phyloP scores from a whole-genome alignment of 768 basidiomycete genomes.

The Boletus speciosus region DNA sequence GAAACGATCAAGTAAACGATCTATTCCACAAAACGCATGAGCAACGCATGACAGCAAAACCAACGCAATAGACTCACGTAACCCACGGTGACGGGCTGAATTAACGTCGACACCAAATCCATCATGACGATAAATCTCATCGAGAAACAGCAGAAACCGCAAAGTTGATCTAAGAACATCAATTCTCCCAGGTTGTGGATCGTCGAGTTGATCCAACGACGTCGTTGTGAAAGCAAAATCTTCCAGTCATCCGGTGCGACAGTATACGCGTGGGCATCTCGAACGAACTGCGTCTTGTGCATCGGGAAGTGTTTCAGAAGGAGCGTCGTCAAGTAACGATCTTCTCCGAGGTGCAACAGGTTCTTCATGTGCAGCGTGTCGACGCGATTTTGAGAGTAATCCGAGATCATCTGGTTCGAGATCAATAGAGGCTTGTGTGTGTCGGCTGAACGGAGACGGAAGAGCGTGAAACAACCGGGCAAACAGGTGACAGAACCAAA shows the following conservation, averaged over 20 bases:
- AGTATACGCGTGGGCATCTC: conserved; percentile 91
- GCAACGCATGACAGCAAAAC: background rate
- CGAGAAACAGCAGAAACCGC: conserved; percentile 98
- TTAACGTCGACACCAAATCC: conserved; percentile 84
- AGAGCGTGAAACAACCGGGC: conserved; percentile 98
- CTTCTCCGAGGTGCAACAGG: conserved; percentile 94
- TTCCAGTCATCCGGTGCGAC: conserved; percentile 96
- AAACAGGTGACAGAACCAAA: conserved; percentile 99
- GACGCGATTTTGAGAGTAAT: conserved; percentile 94
- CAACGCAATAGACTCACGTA: conserved; percentile 60
- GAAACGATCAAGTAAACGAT: conserved; percentile 86
- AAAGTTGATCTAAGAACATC: conserved; percentile 85
- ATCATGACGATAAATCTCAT: conserved; percentile 99
- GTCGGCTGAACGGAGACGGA: conserved; percentile 91
- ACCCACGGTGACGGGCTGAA: conserved; percentile 81
- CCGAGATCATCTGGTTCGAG: conserved; percentile 83
- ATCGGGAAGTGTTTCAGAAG: conserved; percentile 93
- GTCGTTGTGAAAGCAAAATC: conserved; percentile 90
- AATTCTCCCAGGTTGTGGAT: conserved; percentile 95
- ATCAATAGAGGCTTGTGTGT: conserved; percentile 94
- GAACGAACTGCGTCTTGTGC: conserved; percentile 93
- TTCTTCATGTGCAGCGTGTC: conserved; percentile 99
- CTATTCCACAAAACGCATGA: conserved; percentile 36
- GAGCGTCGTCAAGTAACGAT: conserved; percentile 96
- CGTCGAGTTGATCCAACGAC: conserved; percentile 99